Base-by-base conservation (phyloP, 1,139 yeast genomes). In the Geotrichum klebahnii region DNA sequence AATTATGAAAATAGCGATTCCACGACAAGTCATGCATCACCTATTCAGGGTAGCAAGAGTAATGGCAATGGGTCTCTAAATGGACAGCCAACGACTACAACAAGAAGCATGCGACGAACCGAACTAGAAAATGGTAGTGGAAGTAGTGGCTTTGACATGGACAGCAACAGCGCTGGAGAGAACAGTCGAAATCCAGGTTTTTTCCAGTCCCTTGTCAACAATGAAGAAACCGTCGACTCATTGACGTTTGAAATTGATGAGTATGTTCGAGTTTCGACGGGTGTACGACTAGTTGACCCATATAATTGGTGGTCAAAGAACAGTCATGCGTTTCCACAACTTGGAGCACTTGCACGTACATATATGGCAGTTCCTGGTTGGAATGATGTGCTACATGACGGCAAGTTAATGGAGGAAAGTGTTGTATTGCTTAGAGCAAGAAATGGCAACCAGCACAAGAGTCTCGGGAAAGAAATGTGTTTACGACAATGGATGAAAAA, bases 321-420 rank as follows among this genome's bases (percentile, higher is more conserved):
- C 12, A 41, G 51, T 33, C 32, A 35, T 17, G 45, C 51, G 23
- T 52, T 52, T 36, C 54, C 54, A 5, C 44, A 36, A 36, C 41
- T 52, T 20, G 16, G 37, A 33, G 31, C 26, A 17, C 38, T 52
- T 14, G 54, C 54, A 16, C 39, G 34, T 23, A 52, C 54, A 1
- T 52, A 48, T 32, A 44, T 52, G 50, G 54, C 54, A 24, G 49
- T 52, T 17, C 48, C 54, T 9, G 54, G 54, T 8, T 52, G 52
- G 54, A 52, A 52, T 46, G 51, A 50, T 16, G 54, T 52, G 19
- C 41, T 52, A 22, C 54, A 52, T 37, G 51, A 52, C 23, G 52
- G 51, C 38, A 46, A 48, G 43, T 41, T 52, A 26, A 39, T 44
- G 44, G 54, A 52, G 42, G 54, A 50, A 22, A 45, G 52, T 26